Base-by-base conservation (phyloP, 768 basidiomycete species). In the Pleurotus citrinopileatus region DNA sequence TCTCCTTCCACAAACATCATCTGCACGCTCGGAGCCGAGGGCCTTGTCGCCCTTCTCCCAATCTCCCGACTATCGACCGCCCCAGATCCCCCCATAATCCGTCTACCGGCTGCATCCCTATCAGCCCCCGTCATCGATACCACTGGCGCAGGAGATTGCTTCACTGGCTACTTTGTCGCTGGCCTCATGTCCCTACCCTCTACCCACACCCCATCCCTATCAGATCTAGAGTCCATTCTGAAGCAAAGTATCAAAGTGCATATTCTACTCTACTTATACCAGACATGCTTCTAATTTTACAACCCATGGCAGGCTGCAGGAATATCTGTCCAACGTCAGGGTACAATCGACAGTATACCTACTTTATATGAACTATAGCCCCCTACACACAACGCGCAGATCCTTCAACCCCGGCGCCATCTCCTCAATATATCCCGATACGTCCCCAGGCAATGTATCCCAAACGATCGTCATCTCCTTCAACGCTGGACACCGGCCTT, bases 251-350 rank as follows among this genome's bases (percentile, higher is more conserved):
- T 77, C 47, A 68, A 77, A 67, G 77, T 81, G 59, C 52, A 72
- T 63, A 46, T 38, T 42, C 47, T 17, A 37, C 2, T 37, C 32
- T 4, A 23, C 26, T 29, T 15, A n/a, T 26, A 17, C 19, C 25
- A 43, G 50, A 25, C 19, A 20, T 10, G 28, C n/a, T 6, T 46
- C 28, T 57, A n/a, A n/a, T n/a, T n/a, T n/a, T n/a, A n/a, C n/a
- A n/a, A n/a, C n/a, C n/a, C n/a, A n/a, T n/a, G n/a, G n/a, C n/a
- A 83, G 82, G 83, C 82, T 13, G 81, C 83, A 5, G 83, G 77
- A 2, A 80, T 84, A 68, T 86, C 81, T 54, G 81, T 82, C 10
- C 82, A 84, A 64, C 76, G 70, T 53, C 64, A 65, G 4, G 82
- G 83, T 0, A 81, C 83, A 2, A 77, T 83, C 59, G 81, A 83